phyloP scores from a whole-genome alignment of 257 asterid species.

The Hygrophila difformis region DNA sequence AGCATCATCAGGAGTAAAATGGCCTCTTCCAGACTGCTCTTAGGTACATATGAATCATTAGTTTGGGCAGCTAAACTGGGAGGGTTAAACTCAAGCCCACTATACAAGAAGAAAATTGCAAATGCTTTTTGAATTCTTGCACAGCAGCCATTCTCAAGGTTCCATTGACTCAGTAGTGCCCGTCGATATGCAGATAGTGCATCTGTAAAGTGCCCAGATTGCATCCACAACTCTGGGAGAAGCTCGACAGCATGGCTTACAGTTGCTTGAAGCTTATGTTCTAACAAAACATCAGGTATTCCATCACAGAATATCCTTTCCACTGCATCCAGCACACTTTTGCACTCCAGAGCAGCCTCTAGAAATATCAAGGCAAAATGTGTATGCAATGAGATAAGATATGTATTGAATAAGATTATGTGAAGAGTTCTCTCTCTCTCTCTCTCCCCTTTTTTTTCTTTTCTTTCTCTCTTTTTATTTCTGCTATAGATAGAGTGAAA shows the following conservation, averaged over 20 bases:
- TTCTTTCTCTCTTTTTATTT: no score
- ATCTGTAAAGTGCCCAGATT: constrained; percentile 57
- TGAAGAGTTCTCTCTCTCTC: no score
- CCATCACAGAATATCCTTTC: constrained; percentile 81
- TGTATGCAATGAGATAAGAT: no score
- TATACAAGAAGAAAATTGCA: constrained; percentile 77
- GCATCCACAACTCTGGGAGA: constrained; percentile 91
- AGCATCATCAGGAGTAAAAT: constrained; percentile 86
- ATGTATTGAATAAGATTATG: no score
- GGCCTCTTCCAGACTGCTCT: constrained; percentile 85
- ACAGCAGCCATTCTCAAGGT: constrained; percentile 75
- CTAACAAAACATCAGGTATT: constrained; percentile 69
- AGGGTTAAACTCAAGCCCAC: constrained; percentile 77
- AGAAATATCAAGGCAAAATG: constrained; percentile 34
- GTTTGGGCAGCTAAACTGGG: constrained; percentile 84
- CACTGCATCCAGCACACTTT: constrained; percentile 88
- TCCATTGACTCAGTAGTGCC: constrained; percentile 93
- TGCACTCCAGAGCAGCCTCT: constrained; percentile 95
- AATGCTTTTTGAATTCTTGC: constrained; percentile 92
- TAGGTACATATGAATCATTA: constrained; percentile 87
- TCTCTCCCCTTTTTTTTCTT: no score
- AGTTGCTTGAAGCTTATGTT: constrained; percentile 86
- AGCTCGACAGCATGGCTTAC: constrained; percentile 89
- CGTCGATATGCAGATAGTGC: constrained; percentile 81
- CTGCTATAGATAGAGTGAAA: no score